These are phyloP conservation scores for Fistulifera solaris DNA, from an alignment of 108 stramenopile species.

Conservation along the genomic window DNA sequence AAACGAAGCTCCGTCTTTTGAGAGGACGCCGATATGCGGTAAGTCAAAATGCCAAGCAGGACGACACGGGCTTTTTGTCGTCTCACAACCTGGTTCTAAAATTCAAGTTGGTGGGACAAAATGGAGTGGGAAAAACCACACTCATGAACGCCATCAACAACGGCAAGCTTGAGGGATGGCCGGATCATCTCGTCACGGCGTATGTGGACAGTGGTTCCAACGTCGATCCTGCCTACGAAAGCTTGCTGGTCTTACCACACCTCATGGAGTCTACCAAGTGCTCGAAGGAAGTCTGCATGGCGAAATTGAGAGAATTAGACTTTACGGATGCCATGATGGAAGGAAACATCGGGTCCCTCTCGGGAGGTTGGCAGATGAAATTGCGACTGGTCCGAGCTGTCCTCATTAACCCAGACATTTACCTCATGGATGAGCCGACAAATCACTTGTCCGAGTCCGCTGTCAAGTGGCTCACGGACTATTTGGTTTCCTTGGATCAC, in stretches of 20 bases:
- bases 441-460: slow-evolving; percentile 81
- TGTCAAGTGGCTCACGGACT: slow-evolving; percentile 85
- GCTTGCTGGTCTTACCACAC: slow-evolving; percentile 52
- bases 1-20: slow-evolving; percentile 85
- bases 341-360: slow-evolving; percentile 86
- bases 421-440: slow-evolving; percentile 67
- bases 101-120: slow-evolving; percentile 77
- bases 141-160: slow-evolving; percentile 95
- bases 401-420: slow-evolving; percentile 84
- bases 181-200: slow-evolving; percentile 74
- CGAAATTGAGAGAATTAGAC: slow-evolving; percentile 66
- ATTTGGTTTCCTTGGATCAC: slow-evolving; percentile 55
- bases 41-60: too few relatives aligned
- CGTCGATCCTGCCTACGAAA: slow-evolving; percentile 87
- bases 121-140: slow-evolving; percentile 95
- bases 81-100: too few relatives aligned
- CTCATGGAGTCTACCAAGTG: slow-evolving; percentile 34
- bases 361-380: slow-evolving; percentile 99
- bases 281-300: slow-evolving; percentile 63
- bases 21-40: slow-evolving; percentile 96
- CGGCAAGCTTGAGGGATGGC: slow-evolving; percentile 97
- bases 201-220: slow-evolving; percentile 92
- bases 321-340: slow-evolving; percentile 82
- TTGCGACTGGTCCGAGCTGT: slow-evolving; percentile 69
- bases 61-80: too few relatives aligned